Evolutionary conservation across 352 stramenopile species (phyloP).

Genomic region (Saprolegnia parasitica): DNA sequence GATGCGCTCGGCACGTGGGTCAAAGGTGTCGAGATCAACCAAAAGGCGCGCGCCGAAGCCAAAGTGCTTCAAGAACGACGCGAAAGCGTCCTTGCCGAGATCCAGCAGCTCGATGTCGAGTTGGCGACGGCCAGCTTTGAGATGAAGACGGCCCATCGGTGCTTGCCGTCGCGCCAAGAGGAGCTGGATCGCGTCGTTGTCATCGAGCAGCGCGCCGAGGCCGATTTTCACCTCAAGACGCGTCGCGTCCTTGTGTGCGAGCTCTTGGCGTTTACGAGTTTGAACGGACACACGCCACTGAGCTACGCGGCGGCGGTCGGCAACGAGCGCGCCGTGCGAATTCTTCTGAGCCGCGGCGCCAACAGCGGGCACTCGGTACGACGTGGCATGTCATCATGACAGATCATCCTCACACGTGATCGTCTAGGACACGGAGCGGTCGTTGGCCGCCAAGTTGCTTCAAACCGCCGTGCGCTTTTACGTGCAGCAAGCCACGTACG

Average conservation of each 20-base stretch:
- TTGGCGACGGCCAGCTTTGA: slow-evolving; percentile 48
- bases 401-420: neutral
- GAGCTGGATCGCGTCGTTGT: slow-evolving; percentile 44
- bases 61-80: slow-evolving; percentile 10
- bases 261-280: slow-evolving; percentile 45
- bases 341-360: slow-evolving; percentile 58
- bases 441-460: neutral
- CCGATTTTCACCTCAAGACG: slow-evolving; percentile 41
- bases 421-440: slow-evolving; percentile 9
- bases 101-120: slow-evolving; percentile 36
- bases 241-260: slow-evolving; percentile 49
- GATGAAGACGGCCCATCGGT: slow-evolving; percentile 56
- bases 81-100: slow-evolving; percentile 30
- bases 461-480: slow-evolving; percentile 1
- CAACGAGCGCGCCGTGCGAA: slow-evolving; percentile 70
- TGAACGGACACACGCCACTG: slow-evolving; percentile 68
- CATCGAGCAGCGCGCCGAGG: slow-evolving; percentile 34
- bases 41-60: slow-evolving; percentile 51
- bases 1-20: slow-evolving; percentile 55
- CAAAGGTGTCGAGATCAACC: slow-evolving; percentile 68
- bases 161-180: slow-evolving; percentile 56
- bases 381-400: neutral
- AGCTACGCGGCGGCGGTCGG: slow-evolving; percentile 60
- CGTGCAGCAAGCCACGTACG: neutral
- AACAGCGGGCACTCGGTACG: slow-evolving; percentile 35